These are phyloP conservation scores for Cryptococcus sp. DNA, from an alignment of 1,284 basidiomycete genomes.

Conservation along the genomic window DNA sequence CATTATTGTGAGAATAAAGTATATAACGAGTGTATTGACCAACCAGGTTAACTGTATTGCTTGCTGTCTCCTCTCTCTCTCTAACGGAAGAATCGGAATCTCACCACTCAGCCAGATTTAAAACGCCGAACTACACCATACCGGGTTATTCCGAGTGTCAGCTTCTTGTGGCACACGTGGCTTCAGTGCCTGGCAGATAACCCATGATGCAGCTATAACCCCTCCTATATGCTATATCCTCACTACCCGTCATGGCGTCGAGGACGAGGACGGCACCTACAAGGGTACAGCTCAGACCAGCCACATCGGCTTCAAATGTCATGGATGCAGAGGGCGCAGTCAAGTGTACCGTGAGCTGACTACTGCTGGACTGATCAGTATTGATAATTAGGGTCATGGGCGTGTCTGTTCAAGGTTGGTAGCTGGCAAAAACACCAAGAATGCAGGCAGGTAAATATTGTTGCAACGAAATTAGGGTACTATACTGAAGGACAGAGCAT, in stretches of 20 bases:
- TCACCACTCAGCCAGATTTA: background rate
- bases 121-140: no score
- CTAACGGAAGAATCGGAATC: constrained; percentile 6
- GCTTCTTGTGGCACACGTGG: no score
- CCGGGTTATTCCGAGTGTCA: no score
- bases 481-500: constrained; percentile 17
- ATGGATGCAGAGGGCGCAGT: constrained; percentile 7
- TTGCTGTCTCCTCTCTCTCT: constrained; percentile 2
- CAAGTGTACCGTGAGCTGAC: constrained; percentile 17
- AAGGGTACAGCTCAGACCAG: constrained; percentile 6
- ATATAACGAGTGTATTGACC: constrained; percentile 1
- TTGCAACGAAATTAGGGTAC: no score
- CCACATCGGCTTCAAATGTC: background rate
- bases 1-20: constrained; percentile 17
- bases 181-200: no score
- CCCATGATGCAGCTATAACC: no score
- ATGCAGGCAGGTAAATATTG: constrained; percentile 29
- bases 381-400: constrained; percentile 20
- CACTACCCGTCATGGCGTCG: constrained; percentile 8
- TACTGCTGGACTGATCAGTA: background rate
- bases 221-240: no score
- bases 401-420: constrained; percentile 13
- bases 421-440: constrained; percentile 31
- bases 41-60: no score
- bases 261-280: constrained; percentile 6